A percentile compares a stretch with the other conserved stretches of the same genome.
These are phyloP conservation scores for Diaporthe sp. DNA, from an alignment of 2,329 filamentous ascomycete species.

Conservation along the genomic window DNA sequence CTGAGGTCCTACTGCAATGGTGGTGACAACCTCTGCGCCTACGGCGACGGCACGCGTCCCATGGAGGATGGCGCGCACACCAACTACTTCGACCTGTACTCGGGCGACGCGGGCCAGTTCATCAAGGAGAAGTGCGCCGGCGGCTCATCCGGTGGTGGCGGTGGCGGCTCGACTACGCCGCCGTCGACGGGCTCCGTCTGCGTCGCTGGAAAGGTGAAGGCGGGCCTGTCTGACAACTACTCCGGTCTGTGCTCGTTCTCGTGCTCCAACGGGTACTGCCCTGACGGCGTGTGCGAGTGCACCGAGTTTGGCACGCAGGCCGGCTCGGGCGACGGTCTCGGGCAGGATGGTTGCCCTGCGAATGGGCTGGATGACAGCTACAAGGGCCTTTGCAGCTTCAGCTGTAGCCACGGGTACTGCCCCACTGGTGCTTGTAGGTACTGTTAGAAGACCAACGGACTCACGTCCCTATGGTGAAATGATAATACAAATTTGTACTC, in stretches of 20 bases:
- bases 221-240: conserved; percentile 13
- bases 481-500: background rate
- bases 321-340: background rate
- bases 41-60: conserved; percentile 17
- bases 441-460: background rate
- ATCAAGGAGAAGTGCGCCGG: conserved; percentile 8
- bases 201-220: conserved; percentile 11
- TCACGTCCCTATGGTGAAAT: background rate
- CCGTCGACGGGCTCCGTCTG: background rate
- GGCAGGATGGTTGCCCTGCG: conserved; percentile 20
- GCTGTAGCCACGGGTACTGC: conserved; percentile 27
- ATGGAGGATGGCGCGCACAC: background rate
- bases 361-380: conserved; percentile 20
- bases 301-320: conserved; percentile 13
- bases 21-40: conserved; percentile 10
- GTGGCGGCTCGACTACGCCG: conserved; percentile 3
- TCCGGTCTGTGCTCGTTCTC: conserved; percentile 17
- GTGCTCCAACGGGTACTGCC: conserved; percentile 23
- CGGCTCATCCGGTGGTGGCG: background rate
- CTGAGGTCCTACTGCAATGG: conserved; percentile 12
- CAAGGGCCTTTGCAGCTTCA: conserved; percentile 24
- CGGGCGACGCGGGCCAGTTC: background rate
- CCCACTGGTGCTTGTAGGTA: conserved; percentile 7
- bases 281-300: conserved; percentile 19
- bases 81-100: conserved; percentile 27